A percentile compares a stretch with the other conserved stretches of the same genome.
Evolutionary conservation across 768 basidiomycete genomes (phyloP).

Genomic region (Pisolithus orientalis): DNA sequence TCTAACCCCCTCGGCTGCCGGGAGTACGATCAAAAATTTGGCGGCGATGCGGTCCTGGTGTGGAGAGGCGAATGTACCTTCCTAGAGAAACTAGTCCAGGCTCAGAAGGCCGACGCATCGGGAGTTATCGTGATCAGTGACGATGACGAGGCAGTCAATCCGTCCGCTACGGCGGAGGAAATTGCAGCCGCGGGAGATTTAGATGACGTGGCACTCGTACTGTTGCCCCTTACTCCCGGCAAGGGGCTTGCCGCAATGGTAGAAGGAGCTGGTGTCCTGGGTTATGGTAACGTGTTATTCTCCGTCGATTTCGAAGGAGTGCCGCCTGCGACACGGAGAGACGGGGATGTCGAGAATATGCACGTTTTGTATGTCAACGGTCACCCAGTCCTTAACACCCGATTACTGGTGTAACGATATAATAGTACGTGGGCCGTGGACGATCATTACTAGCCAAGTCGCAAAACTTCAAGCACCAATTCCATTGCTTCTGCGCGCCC

Average conservation of each 20-base stretch:
- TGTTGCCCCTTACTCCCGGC: constrained; percentile 50
- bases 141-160: constrained; percentile 55
- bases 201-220: constrained; percentile 51
- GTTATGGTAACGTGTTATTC: constrained; percentile 45
- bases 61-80: constrained; percentile 85
- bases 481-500: not conserved
- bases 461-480: too few relatives aligned
- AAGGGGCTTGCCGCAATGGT: constrained; percentile 51
- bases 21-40: constrained; percentile 43
- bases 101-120: constrained; percentile 62
- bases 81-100: constrained; percentile 70
- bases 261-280: constrained; percentile 40
- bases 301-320: constrained; percentile 37
- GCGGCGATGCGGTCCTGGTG: constrained; percentile 52
- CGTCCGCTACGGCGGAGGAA: constrained; percentile 56
- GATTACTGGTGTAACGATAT: constrained; percentile 46
- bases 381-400: constrained; percentile 70
- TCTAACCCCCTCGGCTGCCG: constrained; percentile 56
- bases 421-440: not conserved
- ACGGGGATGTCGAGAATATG: constrained; percentile 17
- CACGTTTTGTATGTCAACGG: constrained; percentile 72
- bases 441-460: too few relatives aligned
- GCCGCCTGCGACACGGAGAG: constrained; percentile 17
- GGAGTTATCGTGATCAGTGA: constrained; percentile 75
- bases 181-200: constrained; percentile 52